These are phyloP conservation scores for Wickerhamiella australiensis DNA, from an alignment of 805 yeast species.

Conservation along the genomic window DNA sequence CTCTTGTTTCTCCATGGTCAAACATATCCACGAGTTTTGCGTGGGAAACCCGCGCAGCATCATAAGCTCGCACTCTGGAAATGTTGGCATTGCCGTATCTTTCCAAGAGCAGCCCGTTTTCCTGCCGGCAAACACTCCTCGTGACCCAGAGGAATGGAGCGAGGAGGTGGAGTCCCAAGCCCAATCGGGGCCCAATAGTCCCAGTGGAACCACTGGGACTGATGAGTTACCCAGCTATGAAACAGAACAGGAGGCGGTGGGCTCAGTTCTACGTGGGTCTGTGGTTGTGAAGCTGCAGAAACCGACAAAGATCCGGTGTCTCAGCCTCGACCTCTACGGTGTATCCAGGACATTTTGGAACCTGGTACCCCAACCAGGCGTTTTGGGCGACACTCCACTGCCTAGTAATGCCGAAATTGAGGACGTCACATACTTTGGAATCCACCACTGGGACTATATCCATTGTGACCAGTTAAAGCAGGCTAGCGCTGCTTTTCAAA, in stretches of 20 bases:
- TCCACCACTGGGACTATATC: constrained; percentile 29
- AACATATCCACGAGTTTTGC: constrained; percentile 21
- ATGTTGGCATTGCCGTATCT: constrained; percentile 25
- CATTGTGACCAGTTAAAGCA: constrained; percentile 22
- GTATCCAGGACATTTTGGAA: constrained; percentile 79
- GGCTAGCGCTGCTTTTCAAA: constrained; percentile 15
- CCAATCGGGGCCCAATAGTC: background rate
- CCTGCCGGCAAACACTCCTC: constrained; percentile 18
- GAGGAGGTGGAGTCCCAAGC: constrained; percentile 4
- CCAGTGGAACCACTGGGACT: background rate
- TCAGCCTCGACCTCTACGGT: constrained; percentile 57
- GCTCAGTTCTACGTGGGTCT: constrained; percentile 63
- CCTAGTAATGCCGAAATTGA: constrained; percentile 25
- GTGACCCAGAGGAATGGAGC: constrained; percentile 8
- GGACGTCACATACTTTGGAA: constrained; percentile 25
- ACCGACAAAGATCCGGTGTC: constrained; percentile 55
- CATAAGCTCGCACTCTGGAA: constrained; percentile 26
- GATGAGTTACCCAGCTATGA: constrained; percentile 13
- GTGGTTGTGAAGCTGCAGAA: constrained; percentile 58
- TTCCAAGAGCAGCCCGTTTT: constrained; percentile 27
- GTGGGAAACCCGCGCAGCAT: constrained; percentile 26
- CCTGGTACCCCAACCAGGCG: constrained; percentile 37
- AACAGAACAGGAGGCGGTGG: constrained; percentile 14
- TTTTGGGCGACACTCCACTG: constrained; percentile 22
- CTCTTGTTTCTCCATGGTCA: constrained; percentile 1